A percentile compares a stretch with the other conserved stretches of the same genome.
Evolutionary conservation across 2,329 filamentous ascomycete genomes (phyloP).

Genomic region (Penicillium paneum): DNA sequence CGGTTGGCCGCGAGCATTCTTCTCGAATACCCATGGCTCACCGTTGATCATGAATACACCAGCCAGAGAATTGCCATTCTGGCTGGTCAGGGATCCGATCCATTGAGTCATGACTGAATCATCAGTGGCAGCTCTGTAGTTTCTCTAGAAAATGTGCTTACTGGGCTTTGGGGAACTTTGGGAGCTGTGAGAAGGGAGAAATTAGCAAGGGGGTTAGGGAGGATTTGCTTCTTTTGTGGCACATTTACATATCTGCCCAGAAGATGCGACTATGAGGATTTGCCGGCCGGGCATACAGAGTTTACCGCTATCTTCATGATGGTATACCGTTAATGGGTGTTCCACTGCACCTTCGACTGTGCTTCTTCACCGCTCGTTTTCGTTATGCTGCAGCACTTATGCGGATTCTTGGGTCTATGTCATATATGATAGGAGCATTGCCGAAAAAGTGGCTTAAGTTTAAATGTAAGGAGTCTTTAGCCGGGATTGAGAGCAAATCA

Average conservation of each 20-base stretch:
- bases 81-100: slow-evolving; percentile 2
- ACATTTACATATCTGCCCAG: background rate
- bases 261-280: background rate
- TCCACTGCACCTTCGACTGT: background rate
- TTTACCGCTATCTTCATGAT: background rate
- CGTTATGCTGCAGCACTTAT: background rate
- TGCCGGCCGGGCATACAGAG: background rate
- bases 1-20: background rate
- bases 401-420: background rate
- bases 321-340: background rate
- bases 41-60: slow-evolving; percentile 8
- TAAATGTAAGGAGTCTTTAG: background rate
- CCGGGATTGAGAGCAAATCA: background rate
- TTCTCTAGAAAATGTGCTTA: background rate
- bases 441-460: background rate
- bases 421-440: background rate
- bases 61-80: slow-evolving; percentile 7
- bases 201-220: background rate
- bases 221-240: background rate
- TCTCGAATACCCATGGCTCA: slow-evolving; percentile 11
- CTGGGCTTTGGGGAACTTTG: background rate
- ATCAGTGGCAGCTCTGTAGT: background rate
- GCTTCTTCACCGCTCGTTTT: background rate
- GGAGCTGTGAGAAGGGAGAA: background rate
- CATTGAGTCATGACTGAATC: slow-evolving; percentile 7